phyloP scores from a whole-genome alignment of 1,284 basidiomycete species.

The Puccinia hordei region DNA sequence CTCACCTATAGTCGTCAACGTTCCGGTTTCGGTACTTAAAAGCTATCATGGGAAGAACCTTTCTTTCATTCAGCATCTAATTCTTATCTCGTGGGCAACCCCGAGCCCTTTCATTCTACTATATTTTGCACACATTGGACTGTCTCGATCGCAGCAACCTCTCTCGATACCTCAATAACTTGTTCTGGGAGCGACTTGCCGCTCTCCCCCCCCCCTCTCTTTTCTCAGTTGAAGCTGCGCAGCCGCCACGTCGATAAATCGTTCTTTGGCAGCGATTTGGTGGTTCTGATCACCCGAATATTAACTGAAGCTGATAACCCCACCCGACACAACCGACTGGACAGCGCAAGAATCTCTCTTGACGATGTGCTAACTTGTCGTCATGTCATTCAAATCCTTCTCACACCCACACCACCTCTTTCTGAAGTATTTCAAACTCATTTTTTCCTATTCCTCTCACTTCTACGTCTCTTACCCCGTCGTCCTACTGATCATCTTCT shows the following conservation, averaged over 20 bases:
- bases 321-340: neutral
- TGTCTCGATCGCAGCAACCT: neutral
- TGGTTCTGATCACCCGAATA: neutral
- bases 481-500: conserved; percentile 16
- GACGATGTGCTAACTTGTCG: neutral
- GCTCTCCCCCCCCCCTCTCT: neutral
- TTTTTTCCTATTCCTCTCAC: neutral
- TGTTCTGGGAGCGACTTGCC: neutral
- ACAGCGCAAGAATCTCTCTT: neutral
- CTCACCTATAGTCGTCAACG: neutral
- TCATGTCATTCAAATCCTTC: neutral
- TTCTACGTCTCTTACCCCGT: neutral
- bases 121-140: neutral
- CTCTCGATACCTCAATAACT: neutral
- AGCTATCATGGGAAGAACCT: conserved; percentile 7
- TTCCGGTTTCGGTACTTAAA: conserved; percentile 4
- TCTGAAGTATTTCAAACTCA: neutral
- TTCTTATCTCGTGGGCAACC: neutral
- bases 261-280: neutral
- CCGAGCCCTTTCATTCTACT: neutral
- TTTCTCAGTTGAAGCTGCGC: neutral
- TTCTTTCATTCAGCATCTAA: neutral
- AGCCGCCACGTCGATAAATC: neutral
- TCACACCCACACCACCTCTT: neutral
- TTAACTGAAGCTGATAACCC: neutral